phyloP scores from a whole-genome alignment of 345 rosid genomes.

The Capsella bursapastoris region DNA sequence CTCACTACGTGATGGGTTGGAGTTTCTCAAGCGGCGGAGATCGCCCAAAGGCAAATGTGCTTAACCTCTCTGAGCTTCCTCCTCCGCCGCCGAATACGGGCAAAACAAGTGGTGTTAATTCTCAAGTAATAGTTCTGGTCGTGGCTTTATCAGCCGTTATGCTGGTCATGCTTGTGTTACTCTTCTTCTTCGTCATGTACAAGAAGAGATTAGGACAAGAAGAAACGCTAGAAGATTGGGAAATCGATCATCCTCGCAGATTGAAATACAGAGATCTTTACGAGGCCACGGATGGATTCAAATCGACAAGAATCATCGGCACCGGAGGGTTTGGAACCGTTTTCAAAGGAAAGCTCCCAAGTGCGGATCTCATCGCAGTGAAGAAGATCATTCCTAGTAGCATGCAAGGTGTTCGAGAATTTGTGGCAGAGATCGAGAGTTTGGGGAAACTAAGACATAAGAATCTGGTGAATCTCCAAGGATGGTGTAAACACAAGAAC shows the following conservation, averaged over 20 bases:
- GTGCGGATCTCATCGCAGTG: conserved; percentile 49
- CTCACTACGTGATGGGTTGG: conserved; percentile 76
- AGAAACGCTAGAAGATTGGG: conserved; percentile 65
- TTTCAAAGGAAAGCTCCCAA: conserved; percentile 45
- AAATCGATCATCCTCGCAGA: conserved; percentile 64
- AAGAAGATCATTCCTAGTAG: conserved; percentile 57
- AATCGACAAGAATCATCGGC: conserved; percentile 51
- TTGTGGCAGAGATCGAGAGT: conserved; percentile 66
- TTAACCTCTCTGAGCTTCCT: conserved; percentile 43
- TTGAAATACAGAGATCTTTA: conserved; percentile 58
- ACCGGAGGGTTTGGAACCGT: conserved; percentile 66
- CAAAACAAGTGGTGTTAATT: conserved; percentile 2
- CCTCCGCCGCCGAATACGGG: conserved; percentile 39
- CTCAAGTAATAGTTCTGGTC: conserved; percentile 47
- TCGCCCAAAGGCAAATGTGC: conserved; percentile 23
- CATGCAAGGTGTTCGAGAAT: conserved; percentile 63
- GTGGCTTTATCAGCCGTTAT: conserved; percentile 44
- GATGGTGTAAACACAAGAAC: conserved; percentile 63
- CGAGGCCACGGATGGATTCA: conserved; percentile 59
- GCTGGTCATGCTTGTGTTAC: conserved; percentile 35
- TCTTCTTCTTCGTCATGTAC: conserved; percentile 42
- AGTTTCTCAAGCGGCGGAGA: conserved; percentile 52
- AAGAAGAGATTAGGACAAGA: conserved; percentile 48
- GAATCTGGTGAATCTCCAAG: conserved; percentile 65
- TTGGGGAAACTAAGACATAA: conserved; percentile 59